phyloP scores from a whole-genome alignment of 805 yeast species.

The Starmerella apis region DNA sequence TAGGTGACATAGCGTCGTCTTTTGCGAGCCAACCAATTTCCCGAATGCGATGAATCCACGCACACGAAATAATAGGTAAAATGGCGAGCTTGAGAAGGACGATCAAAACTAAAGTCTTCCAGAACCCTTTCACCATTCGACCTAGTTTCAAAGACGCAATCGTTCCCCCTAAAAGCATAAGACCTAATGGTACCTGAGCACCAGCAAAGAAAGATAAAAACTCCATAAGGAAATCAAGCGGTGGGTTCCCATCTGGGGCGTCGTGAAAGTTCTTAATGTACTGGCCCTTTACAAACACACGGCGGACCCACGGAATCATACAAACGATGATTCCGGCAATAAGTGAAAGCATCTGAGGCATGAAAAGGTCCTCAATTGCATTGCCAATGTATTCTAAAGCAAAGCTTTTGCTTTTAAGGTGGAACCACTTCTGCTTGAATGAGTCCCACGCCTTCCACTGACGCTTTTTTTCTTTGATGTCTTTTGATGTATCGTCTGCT shows the following conservation, averaged over 20 bases:
- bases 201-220: conserved; percentile 67
- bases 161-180: conserved; percentile 75
- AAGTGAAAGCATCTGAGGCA: conserved; percentile 68
- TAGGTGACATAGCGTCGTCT: conserved; percentile 49
- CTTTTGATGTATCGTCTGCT: not conserved
- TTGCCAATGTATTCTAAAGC: conserved; percentile 32
- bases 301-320: conserved; percentile 80
- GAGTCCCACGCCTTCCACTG: conserved; percentile 8
- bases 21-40: conserved; percentile 53
- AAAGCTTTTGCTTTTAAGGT: conserved; percentile 15
- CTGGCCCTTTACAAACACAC: conserved; percentile 44
- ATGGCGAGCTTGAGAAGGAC: conserved; percentile 50
- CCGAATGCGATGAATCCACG: conserved; percentile 52
- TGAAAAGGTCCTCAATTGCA: conserved; percentile 33
- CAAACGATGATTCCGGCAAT: conserved; percentile 54
- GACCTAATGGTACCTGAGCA: conserved; percentile 82
- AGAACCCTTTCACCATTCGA: conserved; percentile 55
- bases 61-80: conserved; percentile 69
- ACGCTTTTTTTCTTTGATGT: not conserved
- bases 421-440: conserved; percentile 26
- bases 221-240: conserved; percentile 76
- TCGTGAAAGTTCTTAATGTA: conserved; percentile 41
- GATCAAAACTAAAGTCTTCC: conserved; percentile 49
- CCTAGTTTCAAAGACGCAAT: conserved; percentile 60
- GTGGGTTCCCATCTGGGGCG: conserved; percentile 82